Evolutionary conservation across 768 basidiomycete species (phyloP).

Genomic region (Dacryopinax spathularia): DNA sequence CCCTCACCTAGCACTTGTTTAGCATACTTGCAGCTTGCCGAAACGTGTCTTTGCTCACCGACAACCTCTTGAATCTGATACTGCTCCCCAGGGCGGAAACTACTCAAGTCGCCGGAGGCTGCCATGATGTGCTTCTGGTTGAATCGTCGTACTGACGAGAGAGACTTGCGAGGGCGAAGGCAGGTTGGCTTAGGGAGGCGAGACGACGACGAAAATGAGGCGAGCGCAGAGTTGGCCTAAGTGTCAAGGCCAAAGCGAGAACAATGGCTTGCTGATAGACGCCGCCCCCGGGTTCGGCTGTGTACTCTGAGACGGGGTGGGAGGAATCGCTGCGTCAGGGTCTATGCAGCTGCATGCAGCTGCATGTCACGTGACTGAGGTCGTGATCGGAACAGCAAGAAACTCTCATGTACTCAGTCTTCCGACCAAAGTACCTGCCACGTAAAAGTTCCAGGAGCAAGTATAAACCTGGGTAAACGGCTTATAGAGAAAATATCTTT

Average conservation of each 20-base stretch:
- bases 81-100: background rate
- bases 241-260: background rate
- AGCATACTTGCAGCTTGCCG: background rate
- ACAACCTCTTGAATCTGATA: background rate
- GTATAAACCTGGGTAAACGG: too few species aligned
- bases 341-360: background rate
- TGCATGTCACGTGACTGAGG: background rate
- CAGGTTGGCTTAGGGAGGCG: background rate
- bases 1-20: conserved; percentile 45
- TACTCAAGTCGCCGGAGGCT: background rate
- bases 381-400: too few species aligned
- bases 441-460: too few species aligned
- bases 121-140: background rate
- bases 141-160: background rate
- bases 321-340: background rate
- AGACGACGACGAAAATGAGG: background rate
- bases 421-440: too few species aligned
- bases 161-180: background rate
- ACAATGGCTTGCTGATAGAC: background rate
- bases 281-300: background rate
- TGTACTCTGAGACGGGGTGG: background rate
- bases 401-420: too few species aligned
- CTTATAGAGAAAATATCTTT: too few species aligned
- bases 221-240: background rate
- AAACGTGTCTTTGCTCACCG: background rate